These are phyloP conservation scores for Russula foetens DNA, from an alignment of 768 basidiomycete genomes.

Conservation along the genomic window DNA sequence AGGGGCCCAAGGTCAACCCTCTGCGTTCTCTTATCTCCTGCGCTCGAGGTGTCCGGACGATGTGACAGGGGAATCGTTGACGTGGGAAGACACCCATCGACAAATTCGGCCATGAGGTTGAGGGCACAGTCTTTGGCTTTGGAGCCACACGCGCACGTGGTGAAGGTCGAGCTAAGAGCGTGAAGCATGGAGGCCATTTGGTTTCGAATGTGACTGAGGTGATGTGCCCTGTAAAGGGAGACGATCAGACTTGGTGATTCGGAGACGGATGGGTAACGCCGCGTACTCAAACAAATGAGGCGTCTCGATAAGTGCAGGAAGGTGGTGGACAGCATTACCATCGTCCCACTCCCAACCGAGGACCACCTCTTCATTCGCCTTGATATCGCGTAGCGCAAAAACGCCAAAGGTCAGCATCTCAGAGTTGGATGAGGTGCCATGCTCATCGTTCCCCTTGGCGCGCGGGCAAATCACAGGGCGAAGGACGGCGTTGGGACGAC, in stretches of 20 bases:
- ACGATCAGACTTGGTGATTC: background rate
- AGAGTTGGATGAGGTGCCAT: conserved; percentile 17
- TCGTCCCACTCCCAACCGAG: conserved; percentile 98
- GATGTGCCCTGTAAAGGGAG: conserved; percentile 32
- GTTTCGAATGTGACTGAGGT: conserved; percentile 45
- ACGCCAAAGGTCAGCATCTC: conserved; percentile 62
- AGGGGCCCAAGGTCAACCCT: conserved; percentile 53
- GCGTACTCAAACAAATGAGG: conserved; percentile 49
- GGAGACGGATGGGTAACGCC: conserved; percentile 23
- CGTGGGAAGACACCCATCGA: conserved; percentile 34
- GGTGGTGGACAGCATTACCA: conserved; percentile 69
- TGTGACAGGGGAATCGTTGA: conserved; percentile 23
- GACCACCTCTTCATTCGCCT: conserved; percentile 76
- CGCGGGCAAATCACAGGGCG: conserved; percentile 35
- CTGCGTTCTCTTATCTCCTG: conserved; percentile 6
- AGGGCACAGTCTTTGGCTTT: conserved; percentile 55
- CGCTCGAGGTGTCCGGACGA: conserved; percentile 15
- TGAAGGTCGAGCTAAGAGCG: conserved; percentile 60
- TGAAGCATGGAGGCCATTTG: conserved; percentile 68
- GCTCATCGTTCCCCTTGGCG: conserved; percentile 21
- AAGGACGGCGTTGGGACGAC: conserved; percentile 41
- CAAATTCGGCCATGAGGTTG: conserved; percentile 56
- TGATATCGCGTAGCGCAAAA: conserved; percentile 70
- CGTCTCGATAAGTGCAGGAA: conserved; percentile 58
- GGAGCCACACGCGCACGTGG: conserved; percentile 66